These are phyloP conservation scores for Talaromyces stipitatus DNA, from an alignment of 495 filamentous ascomycete species.

Conservation along the genomic window DNA sequence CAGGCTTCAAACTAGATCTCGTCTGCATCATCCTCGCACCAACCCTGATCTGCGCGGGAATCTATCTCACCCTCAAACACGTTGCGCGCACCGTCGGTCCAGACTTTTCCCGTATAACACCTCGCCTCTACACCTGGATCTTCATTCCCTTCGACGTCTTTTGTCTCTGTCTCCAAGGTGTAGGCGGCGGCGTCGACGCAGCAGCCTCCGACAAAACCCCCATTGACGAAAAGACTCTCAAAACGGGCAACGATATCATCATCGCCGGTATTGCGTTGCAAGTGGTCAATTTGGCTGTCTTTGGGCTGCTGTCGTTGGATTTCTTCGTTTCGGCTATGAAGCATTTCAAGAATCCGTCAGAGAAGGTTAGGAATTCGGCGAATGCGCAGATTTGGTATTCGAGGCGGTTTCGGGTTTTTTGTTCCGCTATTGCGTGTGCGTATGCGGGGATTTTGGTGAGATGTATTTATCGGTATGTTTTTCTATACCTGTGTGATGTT, in stretches of 20 bases:
- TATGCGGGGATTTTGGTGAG: constrained; percentile 55
- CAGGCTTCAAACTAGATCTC: constrained; percentile 60
- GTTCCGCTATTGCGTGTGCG: constrained; percentile 43
- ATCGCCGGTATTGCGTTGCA: constrained; percentile 67
- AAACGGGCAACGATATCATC: constrained; percentile 55
- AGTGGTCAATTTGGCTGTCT: constrained; percentile 54
- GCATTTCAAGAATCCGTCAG: constrained; percentile 23
- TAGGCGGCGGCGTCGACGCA: constrained; percentile 56
- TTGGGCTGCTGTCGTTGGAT: constrained; percentile 41
- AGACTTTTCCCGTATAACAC: constrained; percentile 45
- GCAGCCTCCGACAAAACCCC: constrained; percentile 23
- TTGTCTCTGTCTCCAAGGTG: constrained; percentile 55
- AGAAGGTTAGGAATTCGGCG: constrained; percentile 19
- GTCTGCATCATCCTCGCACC: constrained; percentile 59
- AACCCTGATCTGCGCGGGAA: constrained; percentile 55
- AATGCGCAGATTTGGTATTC: constrained; percentile 11
- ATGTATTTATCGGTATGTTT: constrained; percentile 56
- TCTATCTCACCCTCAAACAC: constrained; percentile 65
- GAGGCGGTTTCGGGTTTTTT: constrained; percentile 43
- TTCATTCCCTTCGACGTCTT: constrained; percentile 62
- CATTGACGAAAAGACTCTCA: constrained; percentile 4
- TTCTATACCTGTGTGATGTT: not conserved
- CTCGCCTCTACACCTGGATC: constrained; percentile 55
- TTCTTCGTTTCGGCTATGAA: constrained; percentile 39
- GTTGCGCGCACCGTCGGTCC: constrained; percentile 48